phyloP scores from a whole-genome alignment of 2,329 filamentous ascomycete species.

The Epichloe scottii region DNA sequence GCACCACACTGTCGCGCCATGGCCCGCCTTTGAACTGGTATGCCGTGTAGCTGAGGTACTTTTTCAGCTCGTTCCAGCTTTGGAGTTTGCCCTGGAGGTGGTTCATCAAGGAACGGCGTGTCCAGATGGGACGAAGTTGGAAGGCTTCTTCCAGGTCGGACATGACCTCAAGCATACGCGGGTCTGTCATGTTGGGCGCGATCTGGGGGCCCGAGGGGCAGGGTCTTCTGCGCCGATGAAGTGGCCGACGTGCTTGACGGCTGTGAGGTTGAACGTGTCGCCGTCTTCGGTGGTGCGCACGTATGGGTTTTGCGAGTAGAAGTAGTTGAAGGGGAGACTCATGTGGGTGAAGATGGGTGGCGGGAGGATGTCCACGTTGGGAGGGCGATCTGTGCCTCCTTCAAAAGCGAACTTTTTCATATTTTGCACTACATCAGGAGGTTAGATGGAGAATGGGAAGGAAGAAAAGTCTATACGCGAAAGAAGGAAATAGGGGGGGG shows the following conservation, averaged over 20 bases:
- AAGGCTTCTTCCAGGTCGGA: conserved; percentile 52
- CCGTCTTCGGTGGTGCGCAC: conserved; percentile 50
- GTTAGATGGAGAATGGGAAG: not conserved
- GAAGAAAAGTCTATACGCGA: not conserved
- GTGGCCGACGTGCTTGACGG: conserved; percentile 45
- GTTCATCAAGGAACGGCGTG: conserved; percentile 70
- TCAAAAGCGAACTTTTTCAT: conserved; percentile 53
- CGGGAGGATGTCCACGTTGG: conserved; percentile 60
- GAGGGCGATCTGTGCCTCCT: conserved; percentile 43
- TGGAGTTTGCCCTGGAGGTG: conserved; percentile 41
- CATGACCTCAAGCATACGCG: conserved; percentile 52
- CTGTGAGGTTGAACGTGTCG: conserved; percentile 45
- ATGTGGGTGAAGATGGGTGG: conserved; percentile 68
- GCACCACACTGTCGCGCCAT: conserved; percentile 78
- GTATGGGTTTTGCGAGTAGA: conserved; percentile 76
- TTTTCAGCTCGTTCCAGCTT: conserved; percentile 50
- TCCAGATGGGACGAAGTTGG: conserved; percentile 70
- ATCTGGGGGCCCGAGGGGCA: conserved; percentile 46
- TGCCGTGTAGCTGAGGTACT: conserved; percentile 70
- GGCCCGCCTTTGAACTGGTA: conserved; percentile 91
- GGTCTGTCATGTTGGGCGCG: conserved; percentile 46
- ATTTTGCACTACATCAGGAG: conserved; percentile 28
- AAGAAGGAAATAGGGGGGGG: not conserved
- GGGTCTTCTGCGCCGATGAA: conserved; percentile 50
- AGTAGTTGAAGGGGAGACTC: conserved; percentile 62